Base-by-base conservation (phyloP, 768 basidiomycete species). In the Pilatotrama ljubarskyi region DNA sequence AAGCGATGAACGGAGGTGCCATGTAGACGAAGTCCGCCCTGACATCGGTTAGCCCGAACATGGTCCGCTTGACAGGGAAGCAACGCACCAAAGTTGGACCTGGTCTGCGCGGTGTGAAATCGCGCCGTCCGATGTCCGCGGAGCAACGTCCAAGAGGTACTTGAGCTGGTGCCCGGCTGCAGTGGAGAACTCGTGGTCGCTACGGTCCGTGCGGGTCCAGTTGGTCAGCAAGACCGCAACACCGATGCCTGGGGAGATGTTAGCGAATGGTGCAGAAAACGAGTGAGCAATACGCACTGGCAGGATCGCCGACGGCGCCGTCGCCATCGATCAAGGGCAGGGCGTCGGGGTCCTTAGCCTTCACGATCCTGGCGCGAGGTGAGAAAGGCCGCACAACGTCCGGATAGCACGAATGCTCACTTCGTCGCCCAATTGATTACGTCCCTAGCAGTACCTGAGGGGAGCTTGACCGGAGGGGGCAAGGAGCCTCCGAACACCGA, bases 1-100 rank as follows among this genome's bases (percentile, higher is more conserved):
- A 87, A 20, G 87, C 85, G 50, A 88, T 79, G 68, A 87, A 87
- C 2, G 85, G 84, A 14, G 85, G 84, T 0, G 75, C 83, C 85
- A 84, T 85, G 70, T 82, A 85, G 3, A 83, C 72, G 61, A 81
- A 86, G 67, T 84, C 83, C 38, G 83, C 72, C 84, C 84, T 84
- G 58, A 5, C 1, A n/a, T 8, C 20, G 20, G 18, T 54, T 48
- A 49, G 40, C 20, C 29, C 42, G 40, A 10, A 15, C 9, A 29
- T 18, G 18, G 13, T 29, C 22, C 44, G 5, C n/a, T 18, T 9
- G 9, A 42, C 53, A 14, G 18, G 35, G 11, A 51, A 17, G 17
- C 1, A 25, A 26, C 43, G 15, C 62, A 80, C 82, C 83, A 85
- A 20, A 84, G 72, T 68, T 85, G 82, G 18, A 82, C 80, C 68